Evolutionary conservation across 73 alveolate species (phyloP).

Genomic region (Paramecium sexaurelia): DNA sequence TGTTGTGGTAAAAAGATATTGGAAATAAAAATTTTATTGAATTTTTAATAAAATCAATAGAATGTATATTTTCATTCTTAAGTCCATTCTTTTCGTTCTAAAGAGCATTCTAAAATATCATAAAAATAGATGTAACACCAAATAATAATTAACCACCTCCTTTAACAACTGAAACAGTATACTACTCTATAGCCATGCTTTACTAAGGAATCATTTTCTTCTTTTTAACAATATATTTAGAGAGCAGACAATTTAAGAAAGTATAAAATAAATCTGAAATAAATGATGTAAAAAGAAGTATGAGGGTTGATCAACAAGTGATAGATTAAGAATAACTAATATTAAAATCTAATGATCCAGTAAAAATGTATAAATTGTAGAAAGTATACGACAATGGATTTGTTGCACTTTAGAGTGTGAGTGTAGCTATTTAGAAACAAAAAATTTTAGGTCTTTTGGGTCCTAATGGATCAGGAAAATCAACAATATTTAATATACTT

Average conservation of each 20-base stretch:
- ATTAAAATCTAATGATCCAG: constrained; percentile 7
- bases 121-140: not conserved
- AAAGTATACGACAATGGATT: constrained; percentile 38
- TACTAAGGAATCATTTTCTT: not conserved
- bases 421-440: constrained; percentile 45
- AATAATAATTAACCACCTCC: not conserved
- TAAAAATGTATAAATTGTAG: not conserved
- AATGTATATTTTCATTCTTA: not conserved
- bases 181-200: not conserved
- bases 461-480: constrained; percentile 78
- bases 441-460: constrained; percentile 71
- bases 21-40: not conserved
- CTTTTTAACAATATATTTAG: not conserved
- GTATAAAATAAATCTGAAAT: not conserved
- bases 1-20: not conserved
- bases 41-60: not conserved
- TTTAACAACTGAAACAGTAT: not conserved
- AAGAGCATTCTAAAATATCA: not conserved
- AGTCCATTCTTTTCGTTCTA: not conserved
- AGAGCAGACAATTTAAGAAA: not conserved
- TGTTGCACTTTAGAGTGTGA: constrained; percentile 60
- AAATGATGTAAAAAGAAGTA: not conserved
- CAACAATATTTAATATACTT: constrained; percentile 69
- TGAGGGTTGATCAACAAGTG: constrained; percentile 22
- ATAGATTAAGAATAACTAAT: not conserved